phyloP scores from a whole-genome alignment of 106 monocot species.

The Triglochin maritima region DNA sequence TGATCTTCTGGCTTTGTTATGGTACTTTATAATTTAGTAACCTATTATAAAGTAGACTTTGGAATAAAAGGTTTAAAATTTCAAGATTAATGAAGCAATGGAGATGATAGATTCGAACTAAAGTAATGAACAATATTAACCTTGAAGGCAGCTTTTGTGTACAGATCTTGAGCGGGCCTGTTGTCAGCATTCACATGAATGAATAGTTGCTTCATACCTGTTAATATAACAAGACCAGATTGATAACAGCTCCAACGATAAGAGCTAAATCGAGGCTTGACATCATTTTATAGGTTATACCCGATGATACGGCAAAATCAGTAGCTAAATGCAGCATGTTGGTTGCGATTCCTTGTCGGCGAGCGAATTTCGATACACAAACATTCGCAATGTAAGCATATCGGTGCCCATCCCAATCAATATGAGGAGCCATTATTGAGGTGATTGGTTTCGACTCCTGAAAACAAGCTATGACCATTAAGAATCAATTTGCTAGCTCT shows the following conservation, averaged over 20 bases:
- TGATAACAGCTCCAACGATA: too few species aligned
- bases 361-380: slow-evolving; percentile 41
- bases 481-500: too few species aligned
- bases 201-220: slow-evolving; percentile 33
- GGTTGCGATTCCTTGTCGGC: slow-evolving; percentile 39
- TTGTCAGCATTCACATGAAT: slow-evolving; percentile 38
- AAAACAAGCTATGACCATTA: background rate
- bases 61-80: background rate
- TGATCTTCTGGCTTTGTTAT: too few species aligned
- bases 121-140: slow-evolving; percentile 1
- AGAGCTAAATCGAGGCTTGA: too few species aligned
- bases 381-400: slow-evolving; percentile 43
- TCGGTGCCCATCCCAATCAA: slow-evolving; percentile 7
- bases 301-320: slow-evolving; percentile 25
- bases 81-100: background rate
- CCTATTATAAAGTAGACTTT: background rate
- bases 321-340: slow-evolving; percentile 32
- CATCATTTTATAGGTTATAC: slow-evolving; percentile 3
- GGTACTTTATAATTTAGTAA: too few species aligned
- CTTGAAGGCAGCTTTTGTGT: slow-evolving; percentile 34
- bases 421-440: slow-evolving; percentile 8
- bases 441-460: slow-evolving; percentile 17
- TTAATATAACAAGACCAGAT: background rate
- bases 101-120: background rate
- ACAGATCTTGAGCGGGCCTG: slow-evolving; percentile 29